Conservation (phyloP, 768 basidiomycete genomes). For the Exidia glandulosa region DNA sequence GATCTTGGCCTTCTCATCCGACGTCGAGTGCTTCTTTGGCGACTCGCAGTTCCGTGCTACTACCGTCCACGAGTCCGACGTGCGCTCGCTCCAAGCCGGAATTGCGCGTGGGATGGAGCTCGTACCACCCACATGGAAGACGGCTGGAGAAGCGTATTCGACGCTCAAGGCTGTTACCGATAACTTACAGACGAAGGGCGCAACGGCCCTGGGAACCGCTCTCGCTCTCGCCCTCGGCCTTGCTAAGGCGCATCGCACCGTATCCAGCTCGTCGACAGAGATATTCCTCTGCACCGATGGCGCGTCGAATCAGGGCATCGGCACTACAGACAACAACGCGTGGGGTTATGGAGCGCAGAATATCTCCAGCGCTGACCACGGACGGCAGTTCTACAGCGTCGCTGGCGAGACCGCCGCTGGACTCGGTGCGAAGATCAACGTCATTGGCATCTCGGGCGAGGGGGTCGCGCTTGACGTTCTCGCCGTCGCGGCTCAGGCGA, state of each 20-base stretch:
- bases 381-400: not conserved
- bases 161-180: not conserved
- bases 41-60: not conserved
- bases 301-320: slow-evolving; percentile 1
- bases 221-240: not conserved
- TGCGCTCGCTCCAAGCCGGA: not conserved
- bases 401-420: not conserved
- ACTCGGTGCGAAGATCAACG: not conserved
- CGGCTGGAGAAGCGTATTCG: not conserved
- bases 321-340: not conserved
- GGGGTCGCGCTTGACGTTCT: slow-evolving; percentile 1
- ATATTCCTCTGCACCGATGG: not conserved
- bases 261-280: not conserved
- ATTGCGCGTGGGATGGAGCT: not conserved
- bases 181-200: not conserved
- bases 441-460: slow-evolving; percentile 1
- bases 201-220: not conserved
- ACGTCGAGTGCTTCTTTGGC: slow-evolving; percentile 2
- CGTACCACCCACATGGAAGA: not conserved
- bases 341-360: too few relatives aligned
- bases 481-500: not conserved
- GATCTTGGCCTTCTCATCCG: not conserved
- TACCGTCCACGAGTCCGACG: not conserved
- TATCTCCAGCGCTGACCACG: not conserved
- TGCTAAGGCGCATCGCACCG: not conserved